Conservation (phyloP, 139 green algal genomes). For the Closterium sp. region DNA sequence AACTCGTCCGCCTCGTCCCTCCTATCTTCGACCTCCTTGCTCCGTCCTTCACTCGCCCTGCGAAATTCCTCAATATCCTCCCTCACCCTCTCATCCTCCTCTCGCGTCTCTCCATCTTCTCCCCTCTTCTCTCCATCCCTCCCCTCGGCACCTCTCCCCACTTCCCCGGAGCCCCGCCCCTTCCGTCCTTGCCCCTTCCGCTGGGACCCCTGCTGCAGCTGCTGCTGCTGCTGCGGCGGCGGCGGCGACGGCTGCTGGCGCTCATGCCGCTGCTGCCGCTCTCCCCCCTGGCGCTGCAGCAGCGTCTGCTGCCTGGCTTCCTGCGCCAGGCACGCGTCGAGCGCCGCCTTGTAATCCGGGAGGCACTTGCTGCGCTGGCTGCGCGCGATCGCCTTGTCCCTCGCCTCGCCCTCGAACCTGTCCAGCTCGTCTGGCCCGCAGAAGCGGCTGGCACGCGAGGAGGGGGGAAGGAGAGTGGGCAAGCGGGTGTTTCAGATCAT, state of each 20-base stretch:
- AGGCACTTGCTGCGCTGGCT: not conserved
- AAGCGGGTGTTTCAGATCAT: no score
- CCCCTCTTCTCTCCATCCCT: no score
- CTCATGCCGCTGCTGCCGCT: not conserved
- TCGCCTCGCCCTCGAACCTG: not conserved
- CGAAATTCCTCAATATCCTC: no score
- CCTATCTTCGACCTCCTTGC: no score
- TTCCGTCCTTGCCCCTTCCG: not conserved
- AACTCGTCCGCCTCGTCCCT: no score
- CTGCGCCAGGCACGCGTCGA: not conserved
- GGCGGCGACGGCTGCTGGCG: no score
- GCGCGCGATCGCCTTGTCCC: not conserved
- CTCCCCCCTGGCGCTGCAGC: not conserved
- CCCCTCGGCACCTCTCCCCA: no score
- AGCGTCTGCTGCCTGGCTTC: not conserved
- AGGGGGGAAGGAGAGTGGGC: no score
- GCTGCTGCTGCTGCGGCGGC: not conserved
- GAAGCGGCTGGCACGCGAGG: slow-evolving; percentile 4
- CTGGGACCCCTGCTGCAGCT: not conserved
- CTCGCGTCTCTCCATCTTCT: no score
- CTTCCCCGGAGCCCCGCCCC: no score
- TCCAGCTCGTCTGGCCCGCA: not conserved
- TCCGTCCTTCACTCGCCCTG: no score
- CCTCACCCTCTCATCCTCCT: no score
- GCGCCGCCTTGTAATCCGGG: not conserved